Base-by-base conservation (phyloP, 208 protist genomes). In the Trypanosoma scelopori region DNA sequence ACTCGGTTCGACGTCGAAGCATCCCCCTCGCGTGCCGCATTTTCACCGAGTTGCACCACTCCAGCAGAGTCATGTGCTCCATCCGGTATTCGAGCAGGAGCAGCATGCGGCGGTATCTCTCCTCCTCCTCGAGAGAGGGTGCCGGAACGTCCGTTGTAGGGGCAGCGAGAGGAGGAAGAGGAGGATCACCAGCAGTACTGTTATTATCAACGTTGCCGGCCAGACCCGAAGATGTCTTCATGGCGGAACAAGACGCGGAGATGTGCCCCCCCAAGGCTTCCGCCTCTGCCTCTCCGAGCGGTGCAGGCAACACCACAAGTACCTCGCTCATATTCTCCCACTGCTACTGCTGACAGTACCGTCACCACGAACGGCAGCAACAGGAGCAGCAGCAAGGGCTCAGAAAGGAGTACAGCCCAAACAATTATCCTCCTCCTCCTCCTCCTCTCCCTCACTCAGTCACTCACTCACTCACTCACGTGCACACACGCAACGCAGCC, bases 291-390 rank as follows among this genome's bases (percentile, higher is more conserved):
- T 18, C 6, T 18, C 0, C 4, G 3, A 35, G 37, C 39, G 47
- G 20, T 20, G 25, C n/a, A 23, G 50, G 50, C 20, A 55, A 9
- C 1, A 67, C n/a, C 55, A 67, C 22, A 28, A 67, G 50, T 1
- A 67, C 61, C n/a, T 67, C 61, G 46, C 61, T 67, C 61, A 67
- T 67, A 18, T 39, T 25, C 43, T 25, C 43, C 12, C 43, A 6
- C n/a, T 47, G n/a, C 3, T 22, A 3, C 4, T 13, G 3, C 43
- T 5, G 18, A 16, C 43, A 47, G 6, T 22, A 47, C 12, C 3
- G 6, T 47, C 43, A 2, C 43, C 16, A 13, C 3, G 3, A 5
- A 4, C 3, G 16, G 12, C 12, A 16, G 43, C n/a, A 47, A 5
- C 12, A 16, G 12, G 12, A 5, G 43, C 43, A 22, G n/a, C n/a